phyloP scores from a whole-genome alignment of 192 early-diverging fungal species.

The Coemansia sp. region DNA sequence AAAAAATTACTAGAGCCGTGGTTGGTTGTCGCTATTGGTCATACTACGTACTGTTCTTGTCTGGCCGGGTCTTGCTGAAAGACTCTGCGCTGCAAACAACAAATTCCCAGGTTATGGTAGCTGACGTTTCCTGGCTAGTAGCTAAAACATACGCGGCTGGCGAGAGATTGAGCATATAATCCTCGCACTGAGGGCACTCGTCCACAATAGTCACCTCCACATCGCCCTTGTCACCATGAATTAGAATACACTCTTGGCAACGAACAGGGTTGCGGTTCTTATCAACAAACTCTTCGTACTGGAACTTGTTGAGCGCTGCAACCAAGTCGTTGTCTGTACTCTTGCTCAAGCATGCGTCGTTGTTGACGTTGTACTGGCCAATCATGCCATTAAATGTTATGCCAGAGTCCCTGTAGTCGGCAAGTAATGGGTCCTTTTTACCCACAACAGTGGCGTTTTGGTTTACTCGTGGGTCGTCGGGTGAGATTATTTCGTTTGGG shows the following conservation, averaged over 20 bases:
- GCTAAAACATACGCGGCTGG: slow-evolving; percentile 50
- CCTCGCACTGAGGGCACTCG: slow-evolving; percentile 51
- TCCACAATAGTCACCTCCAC: slow-evolving; percentile 57
- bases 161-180: slow-evolving; percentile 51
- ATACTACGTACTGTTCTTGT: background rate
- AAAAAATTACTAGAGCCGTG: background rate
- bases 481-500: background rate
- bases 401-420: background rate
- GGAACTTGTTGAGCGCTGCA: slow-evolving; percentile 46
- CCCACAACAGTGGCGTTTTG: background rate
- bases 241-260: slow-evolving; percentile 26
- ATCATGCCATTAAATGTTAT: slow-evolving; percentile 18
- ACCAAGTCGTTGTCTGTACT: slow-evolving; percentile 29
- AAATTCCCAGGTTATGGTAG: slow-evolving; percentile 3
- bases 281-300: slow-evolving; percentile 45
- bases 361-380: slow-evolving; percentile 24
- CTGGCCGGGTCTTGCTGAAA: background rate
- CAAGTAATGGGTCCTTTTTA: background rate
- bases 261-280: background rate
- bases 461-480: background rate
- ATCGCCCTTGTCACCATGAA: slow-evolving; percentile 52
- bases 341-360: slow-evolving; percentile 30
- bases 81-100: background rate
- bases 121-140: slow-evolving; percentile 18
- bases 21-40: background rate